These are phyloP conservation scores for Golubevia pallescens DNA, from an alignment of 1,284 basidiomycete species.

Conservation along the genomic window DNA sequence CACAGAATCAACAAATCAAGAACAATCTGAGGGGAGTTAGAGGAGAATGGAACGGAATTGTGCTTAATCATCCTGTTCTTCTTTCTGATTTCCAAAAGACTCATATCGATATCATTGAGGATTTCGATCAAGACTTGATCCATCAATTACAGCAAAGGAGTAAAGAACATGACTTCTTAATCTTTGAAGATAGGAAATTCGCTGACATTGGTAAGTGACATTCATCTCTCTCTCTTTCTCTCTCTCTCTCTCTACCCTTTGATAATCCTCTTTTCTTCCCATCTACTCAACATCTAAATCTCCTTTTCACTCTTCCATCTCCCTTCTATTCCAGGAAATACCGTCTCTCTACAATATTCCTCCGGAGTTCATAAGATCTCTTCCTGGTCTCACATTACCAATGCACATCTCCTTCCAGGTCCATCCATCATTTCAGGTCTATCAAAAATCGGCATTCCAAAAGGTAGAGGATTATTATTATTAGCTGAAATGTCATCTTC, in stretches of 20 bases:
- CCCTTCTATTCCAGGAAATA: too few relatives aligned
- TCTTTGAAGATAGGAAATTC: constrained; percentile 99
- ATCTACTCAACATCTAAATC: not conserved
- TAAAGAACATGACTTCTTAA: constrained; percentile 86
- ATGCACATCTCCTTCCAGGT: constrained; percentile 90
- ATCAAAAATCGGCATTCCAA: constrained; percentile 80
- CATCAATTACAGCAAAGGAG: constrained; percentile 76
- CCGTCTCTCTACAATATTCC: constrained; percentile 92
- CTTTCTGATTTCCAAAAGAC: too few relatives aligned
- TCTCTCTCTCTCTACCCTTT: too few relatives aligned
- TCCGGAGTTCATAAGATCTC: constrained; percentile 92
- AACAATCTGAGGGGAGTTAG: too few relatives aligned
- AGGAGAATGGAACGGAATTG: too few relatives aligned
- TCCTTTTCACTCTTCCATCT: not conserved
- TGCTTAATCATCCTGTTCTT: too few relatives aligned
- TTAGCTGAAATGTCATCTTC: constrained; percentile 96
- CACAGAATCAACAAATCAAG: too few relatives aligned
- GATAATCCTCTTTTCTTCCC: not conserved
- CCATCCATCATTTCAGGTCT: constrained; percentile 91
- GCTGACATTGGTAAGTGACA: constrained; percentile 86
- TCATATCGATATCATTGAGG: constrained; percentile 93
- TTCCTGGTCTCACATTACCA: constrained; percentile 95
- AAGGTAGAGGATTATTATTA: constrained; percentile 84
- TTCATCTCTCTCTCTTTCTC: not conserved
- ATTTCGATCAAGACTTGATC: constrained; percentile 81